Base-by-base conservation (phyloP, 495 filamentous ascomycete genomes). In the Aspergillus conjunctus region DNA sequence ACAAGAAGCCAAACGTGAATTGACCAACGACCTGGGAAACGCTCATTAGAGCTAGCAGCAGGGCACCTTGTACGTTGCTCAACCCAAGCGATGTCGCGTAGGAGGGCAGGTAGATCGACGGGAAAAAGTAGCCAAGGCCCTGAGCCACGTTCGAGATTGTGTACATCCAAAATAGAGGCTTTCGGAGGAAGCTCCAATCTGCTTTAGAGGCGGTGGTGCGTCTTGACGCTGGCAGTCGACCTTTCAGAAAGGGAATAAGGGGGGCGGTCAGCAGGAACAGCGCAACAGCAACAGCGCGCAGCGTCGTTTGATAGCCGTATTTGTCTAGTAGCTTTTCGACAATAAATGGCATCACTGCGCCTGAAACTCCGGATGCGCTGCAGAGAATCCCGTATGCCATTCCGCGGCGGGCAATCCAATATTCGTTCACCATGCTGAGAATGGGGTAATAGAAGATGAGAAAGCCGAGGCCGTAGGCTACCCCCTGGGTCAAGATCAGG, bases 391-490 rank as follows among this genome's bases (percentile, higher is more conserved):
- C 51, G 34, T 34, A 61, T 1, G 58, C 58, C 41, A 55, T 54
- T 1, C 58, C 58, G 7, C 32, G 21, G 7, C 58, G 50, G 7
- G 51, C 51, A 41, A 55, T 21, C 37, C 21, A 61, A 6, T 17
- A 61, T 22, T 61, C 50, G 45, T 54, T 61, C 1, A 54, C 51
- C 58, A 61, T 61, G 51, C 51, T 55, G 22, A 61, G 9, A 22
- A 61, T 61, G 21, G 58, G 58, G 31, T 55, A 61, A 22, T 33
- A 61, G 26, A 61, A 37, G 0, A 50, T 54, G 0, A 61, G 22
- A n/a, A 61, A 61, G 0, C 58, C 58, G 6, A 61, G 21, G 17
- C 58, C 58, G n/a, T 61, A 61, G 11, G 21, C 8, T 1, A 55
- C 22, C 12, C 58, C 58, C 18, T 61, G 58, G 3, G 58, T 61